Conservation (phyloP, 805 yeast genomes). For the Starmerella geochares region DNA sequence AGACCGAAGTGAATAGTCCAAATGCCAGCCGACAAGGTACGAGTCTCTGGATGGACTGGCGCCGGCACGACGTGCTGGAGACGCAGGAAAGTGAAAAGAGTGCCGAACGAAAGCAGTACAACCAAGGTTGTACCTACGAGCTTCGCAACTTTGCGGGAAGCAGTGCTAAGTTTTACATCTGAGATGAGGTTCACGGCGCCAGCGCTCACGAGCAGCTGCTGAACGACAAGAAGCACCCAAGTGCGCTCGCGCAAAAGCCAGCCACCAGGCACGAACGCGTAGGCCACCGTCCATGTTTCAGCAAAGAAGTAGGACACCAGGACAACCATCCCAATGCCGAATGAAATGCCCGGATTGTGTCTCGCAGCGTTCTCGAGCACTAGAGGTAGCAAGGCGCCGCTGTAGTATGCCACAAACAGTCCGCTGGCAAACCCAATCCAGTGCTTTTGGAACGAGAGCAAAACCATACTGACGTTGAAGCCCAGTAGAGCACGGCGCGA, state of each 20-base stretch:
- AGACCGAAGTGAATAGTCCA: slow-evolving; percentile 98
- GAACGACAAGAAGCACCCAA: slow-evolving; percentile 53
- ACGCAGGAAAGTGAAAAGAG: slow-evolving; percentile 46
- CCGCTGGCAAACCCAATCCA: slow-evolving; percentile 78
- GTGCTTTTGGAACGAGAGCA: slow-evolving; percentile 44
- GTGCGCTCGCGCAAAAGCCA: slow-evolving; percentile 78
- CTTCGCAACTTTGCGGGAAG: slow-evolving; percentile 24
- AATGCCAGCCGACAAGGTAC: slow-evolving; percentile 82
- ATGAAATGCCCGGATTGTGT: slow-evolving; percentile 42
- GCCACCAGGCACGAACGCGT: slow-evolving; percentile 97
- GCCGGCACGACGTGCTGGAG: slow-evolving; percentile 51
- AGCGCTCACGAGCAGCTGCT: slow-evolving; percentile 43
- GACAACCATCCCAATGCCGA: slow-evolving; percentile 36
- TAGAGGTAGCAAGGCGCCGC: slow-evolving; percentile 49
- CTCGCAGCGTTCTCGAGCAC: slow-evolving; percentile 49
- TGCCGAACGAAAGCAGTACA: slow-evolving; percentile 38
- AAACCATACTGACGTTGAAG: slow-evolving; percentile 43
- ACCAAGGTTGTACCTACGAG: slow-evolving; percentile 28
- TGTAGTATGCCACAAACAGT: slow-evolving; percentile 47
- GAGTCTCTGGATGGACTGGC: slow-evolving; percentile 58
- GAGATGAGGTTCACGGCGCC: slow-evolving; percentile 37
- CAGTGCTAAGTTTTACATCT: slow-evolving; percentile 19
- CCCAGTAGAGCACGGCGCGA: slow-evolving; percentile 33
- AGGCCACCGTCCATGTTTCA: slow-evolving; percentile 95
- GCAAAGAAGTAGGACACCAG: slow-evolving; percentile 57